Conservation (phyloP, 768 basidiomycete genomes). For the Termitomyces sp. region DNA sequence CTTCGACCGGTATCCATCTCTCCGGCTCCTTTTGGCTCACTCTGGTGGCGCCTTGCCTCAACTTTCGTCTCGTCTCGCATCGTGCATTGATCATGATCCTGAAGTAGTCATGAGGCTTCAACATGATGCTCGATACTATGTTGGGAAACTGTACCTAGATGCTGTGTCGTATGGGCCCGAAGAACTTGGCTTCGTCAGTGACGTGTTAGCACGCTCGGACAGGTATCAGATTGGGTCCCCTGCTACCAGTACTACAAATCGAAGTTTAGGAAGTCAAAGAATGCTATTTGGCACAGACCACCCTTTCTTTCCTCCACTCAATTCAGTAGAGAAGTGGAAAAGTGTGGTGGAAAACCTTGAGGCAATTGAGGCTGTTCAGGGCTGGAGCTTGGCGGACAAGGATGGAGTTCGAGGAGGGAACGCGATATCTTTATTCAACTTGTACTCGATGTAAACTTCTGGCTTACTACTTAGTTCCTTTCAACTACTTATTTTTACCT, state of each 20-base stretch:
- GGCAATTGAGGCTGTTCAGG: conserved; percentile 63
- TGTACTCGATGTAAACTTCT: conserved; percentile 19
- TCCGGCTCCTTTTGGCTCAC: conserved; percentile 79
- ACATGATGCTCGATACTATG: conserved; percentile 80
- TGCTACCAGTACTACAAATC: conserved; percentile 22
- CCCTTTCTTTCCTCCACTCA: conserved; percentile 85
- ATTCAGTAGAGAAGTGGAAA: conserved; percentile 64
- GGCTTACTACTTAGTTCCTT: background rate
- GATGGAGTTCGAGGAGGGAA: conserved; percentile 66
- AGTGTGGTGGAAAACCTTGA: conserved; percentile 83
- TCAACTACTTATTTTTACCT: conserved; percentile 18
- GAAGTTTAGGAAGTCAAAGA: conserved; percentile 46
- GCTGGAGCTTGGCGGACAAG: conserved; percentile 56
- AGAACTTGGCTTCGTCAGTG: conserved; percentile 74
- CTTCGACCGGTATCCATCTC: conserved; percentile 70
- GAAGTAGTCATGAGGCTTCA: conserved; percentile 65
- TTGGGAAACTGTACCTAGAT: conserved; percentile 76
- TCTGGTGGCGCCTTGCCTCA: conserved; percentile 83
- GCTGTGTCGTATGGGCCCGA: conserved; percentile 88
- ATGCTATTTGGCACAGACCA: conserved; percentile 87
- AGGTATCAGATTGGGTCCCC: conserved; percentile 35
- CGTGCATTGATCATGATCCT: conserved; percentile 84
- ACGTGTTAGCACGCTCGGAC: conserved; percentile 57
- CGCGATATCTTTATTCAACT: conserved; percentile 64
- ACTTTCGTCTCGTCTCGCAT: conserved; percentile 78